Percentiles rank a stretch among this genome's conserved stretches.
Conservation (phyloP, 768 basidiomycete genomes). For the Phlebiopsis gigantea region DNA sequence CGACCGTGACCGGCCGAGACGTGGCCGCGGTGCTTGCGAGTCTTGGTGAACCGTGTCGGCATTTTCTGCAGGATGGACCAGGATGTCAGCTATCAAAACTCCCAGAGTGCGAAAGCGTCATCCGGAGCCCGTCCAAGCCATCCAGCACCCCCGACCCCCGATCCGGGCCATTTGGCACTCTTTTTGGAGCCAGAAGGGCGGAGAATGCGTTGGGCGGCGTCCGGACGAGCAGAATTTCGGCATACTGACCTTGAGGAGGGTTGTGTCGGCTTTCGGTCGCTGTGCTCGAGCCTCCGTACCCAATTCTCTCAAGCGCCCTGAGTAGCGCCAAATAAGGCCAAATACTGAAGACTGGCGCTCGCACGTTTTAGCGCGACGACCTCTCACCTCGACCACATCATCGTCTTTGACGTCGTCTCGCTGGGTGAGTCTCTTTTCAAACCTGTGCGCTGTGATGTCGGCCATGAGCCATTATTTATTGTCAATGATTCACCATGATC, state of each 20-base stretch:
- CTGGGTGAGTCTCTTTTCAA: conserved; percentile 15
- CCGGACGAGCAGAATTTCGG: conserved; percentile 19
- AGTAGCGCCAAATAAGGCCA: conserved; percentile 3
- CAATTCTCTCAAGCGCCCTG: conserved; percentile 4
- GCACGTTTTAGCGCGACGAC: conserved; percentile 3
- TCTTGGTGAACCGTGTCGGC: conserved; percentile 96
- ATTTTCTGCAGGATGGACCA: conserved; percentile 45
- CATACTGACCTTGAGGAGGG: conserved; percentile 66
- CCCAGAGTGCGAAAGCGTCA: conserved; percentile 22
- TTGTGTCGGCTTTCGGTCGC: conserved; percentile 25
- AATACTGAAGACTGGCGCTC: neutral
- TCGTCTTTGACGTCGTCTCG: conserved; percentile 2
- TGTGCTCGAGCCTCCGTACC: conserved; percentile 12
- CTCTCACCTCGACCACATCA: conserved; percentile 8
- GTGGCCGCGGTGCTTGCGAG: conserved; percentile 98
- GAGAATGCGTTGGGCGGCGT: conserved; percentile 18
- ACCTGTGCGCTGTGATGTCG: conserved; percentile 40
- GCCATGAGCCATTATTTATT: conserved; percentile 59
- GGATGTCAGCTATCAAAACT: conserved; percentile 2
- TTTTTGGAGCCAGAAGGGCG: conserved; percentile 10
- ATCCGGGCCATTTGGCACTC: conserved; percentile 17
- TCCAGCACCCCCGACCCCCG: conserved; percentile 42
- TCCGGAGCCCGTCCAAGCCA: conserved; percentile 35
- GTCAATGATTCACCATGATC: conserved; percentile 51
- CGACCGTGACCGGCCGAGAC: conserved; percentile 99